These are phyloP conservation scores for Trichoderma reesei DNA, from an alignment of 495 filamentous ascomycete species.

Conservation along the genomic window DNA sequence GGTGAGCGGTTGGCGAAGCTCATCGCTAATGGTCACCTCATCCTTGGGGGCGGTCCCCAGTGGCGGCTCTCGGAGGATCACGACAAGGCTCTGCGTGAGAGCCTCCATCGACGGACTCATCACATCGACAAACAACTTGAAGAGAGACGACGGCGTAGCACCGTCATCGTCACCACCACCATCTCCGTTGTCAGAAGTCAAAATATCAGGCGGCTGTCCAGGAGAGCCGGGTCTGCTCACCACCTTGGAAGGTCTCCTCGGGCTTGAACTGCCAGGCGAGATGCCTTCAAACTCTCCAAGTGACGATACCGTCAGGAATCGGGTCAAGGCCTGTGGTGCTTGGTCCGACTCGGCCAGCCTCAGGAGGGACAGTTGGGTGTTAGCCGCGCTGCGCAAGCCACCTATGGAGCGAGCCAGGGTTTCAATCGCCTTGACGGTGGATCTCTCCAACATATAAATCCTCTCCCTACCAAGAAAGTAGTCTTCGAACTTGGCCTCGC, in stretches of 20 bases:
- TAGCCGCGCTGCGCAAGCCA: constrained; percentile 79
- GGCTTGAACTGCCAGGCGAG: constrained; percentile 22
- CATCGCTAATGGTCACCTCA: constrained; percentile 61
- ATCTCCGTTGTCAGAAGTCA: neutral
- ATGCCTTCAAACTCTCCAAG: constrained; percentile 10
- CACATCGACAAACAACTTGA: constrained; percentile 74
- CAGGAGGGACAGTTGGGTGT: constrained; percentile 80
- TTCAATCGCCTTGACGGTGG: constrained; percentile 75
- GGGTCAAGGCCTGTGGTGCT: constrained; percentile 13
- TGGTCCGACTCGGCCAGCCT: constrained; percentile 39
- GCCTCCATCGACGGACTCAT: constrained; percentile 94
- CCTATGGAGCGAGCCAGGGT: constrained; percentile 83
- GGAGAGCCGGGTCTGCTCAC: constrained; percentile 26
- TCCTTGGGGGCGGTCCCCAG: constrained; percentile 57
- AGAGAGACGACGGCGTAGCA: constrained; percentile 64
- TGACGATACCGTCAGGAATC: constrained; percentile 24
- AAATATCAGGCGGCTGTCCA: neutral
- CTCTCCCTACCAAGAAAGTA: constrained; percentile 74
- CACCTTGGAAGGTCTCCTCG: constrained; percentile 37
- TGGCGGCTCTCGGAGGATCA: constrained; percentile 80
- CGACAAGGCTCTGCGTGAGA: constrained; percentile 75
- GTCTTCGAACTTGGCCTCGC: constrained; percentile 86
- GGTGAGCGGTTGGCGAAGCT: constrained; percentile 65
- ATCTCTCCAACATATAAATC: constrained; percentile 69
- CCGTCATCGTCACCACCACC: neutral